Conservation (phyloP, 2,329 filamentous ascomycete species). For the Corniculantispora saksenae region DNA sequence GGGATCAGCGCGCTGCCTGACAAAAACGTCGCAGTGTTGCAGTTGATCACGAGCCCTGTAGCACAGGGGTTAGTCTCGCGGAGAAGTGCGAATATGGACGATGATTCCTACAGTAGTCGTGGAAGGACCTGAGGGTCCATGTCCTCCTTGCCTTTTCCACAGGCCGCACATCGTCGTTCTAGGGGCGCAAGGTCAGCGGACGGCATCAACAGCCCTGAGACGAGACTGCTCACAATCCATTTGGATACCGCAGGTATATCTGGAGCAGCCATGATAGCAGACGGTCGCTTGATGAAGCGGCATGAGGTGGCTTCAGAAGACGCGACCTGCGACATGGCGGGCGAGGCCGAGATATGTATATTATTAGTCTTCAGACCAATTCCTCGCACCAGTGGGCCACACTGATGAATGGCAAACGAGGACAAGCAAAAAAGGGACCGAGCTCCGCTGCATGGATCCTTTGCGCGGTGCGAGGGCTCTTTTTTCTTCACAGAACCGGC, state of each 20-base stretch:
- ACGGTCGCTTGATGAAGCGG: constrained; percentile 8
- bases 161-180: constrained; percentile 54
- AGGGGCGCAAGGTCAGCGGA: constrained; percentile 2
- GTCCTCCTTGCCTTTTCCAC: constrained; percentile 44
- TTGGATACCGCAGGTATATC: constrained; percentile 34
- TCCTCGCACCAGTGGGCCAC: neutral
- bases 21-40: constrained; percentile 43
- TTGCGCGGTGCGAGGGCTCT: neutral
- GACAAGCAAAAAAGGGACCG: neutral
- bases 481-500: neutral
- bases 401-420: neutral
- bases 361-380: neutral
- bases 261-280: constrained; percentile 15
- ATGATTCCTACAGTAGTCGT: constrained; percentile 42
- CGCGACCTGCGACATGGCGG: neutral
- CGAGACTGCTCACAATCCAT: constrained; percentile 32
- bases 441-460: neutral
- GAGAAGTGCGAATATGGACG: neutral
- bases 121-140: constrained; percentile 43
- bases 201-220: neutral
- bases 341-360: neutral
- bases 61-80: neutral
- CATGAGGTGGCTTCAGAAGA: neutral
- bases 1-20: constrained; percentile 44
- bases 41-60: constrained; percentile 49